Percentiles rank a stretch among this genome's conserved stretches.
These are phyloP conservation scores for Aspergillus quadricinctus DNA, from an alignment of 2,329 filamentous ascomycete genomes.

Conservation along the genomic window DNA sequence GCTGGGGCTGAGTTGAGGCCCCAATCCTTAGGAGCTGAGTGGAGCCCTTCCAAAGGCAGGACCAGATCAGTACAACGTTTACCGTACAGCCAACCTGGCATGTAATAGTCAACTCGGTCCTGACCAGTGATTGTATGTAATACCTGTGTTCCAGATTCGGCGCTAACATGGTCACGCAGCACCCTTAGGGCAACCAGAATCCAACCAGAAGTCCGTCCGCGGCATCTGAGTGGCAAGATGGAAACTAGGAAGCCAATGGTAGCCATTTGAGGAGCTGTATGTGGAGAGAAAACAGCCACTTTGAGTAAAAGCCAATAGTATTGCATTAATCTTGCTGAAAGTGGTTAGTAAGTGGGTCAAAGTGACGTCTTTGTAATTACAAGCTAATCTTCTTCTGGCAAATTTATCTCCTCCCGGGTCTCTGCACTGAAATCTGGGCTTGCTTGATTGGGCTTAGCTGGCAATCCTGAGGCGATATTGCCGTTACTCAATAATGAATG, in stretches of 20 bases:
- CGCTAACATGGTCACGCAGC: slow-evolving; percentile 20
- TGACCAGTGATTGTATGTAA: not conserved
- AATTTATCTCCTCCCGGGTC: slow-evolving; percentile 3
- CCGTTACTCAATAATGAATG: not conserved
- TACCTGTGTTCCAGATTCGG: slow-evolving; percentile 7
- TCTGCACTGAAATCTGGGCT: slow-evolving; percentile 7
- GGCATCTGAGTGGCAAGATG: slow-evolving; percentile 18
- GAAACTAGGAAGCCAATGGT: slow-evolving; percentile 11
- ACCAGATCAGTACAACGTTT: slow-evolving; percentile 4
- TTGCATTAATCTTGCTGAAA: not conserved
- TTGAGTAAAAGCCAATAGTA: slow-evolving; percentile 8
- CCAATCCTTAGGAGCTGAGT: slow-evolving; percentile 9
- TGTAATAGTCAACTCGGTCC: not conserved
- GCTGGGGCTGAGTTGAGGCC: slow-evolving; percentile 24
- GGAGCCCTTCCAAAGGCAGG: slow-evolving; percentile 13
- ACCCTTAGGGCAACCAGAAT: slow-evolving; percentile 12
- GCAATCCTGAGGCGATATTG: not conserved
- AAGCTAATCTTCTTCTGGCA: slow-evolving; percentile 9
- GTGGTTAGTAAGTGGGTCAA: slow-evolving; percentile 10
- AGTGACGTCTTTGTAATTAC: slow-evolving; percentile 12
- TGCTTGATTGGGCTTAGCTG: not conserved
- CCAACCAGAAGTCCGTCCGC: slow-evolving; percentile 15
- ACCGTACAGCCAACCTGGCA: not conserved
- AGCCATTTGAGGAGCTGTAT: not conserved
- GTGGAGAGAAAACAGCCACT: slow-evolving; percentile 12